phyloP scores from a whole-genome alignment of 768 basidiomycete genomes.

The Lentinula sp. region DNA sequence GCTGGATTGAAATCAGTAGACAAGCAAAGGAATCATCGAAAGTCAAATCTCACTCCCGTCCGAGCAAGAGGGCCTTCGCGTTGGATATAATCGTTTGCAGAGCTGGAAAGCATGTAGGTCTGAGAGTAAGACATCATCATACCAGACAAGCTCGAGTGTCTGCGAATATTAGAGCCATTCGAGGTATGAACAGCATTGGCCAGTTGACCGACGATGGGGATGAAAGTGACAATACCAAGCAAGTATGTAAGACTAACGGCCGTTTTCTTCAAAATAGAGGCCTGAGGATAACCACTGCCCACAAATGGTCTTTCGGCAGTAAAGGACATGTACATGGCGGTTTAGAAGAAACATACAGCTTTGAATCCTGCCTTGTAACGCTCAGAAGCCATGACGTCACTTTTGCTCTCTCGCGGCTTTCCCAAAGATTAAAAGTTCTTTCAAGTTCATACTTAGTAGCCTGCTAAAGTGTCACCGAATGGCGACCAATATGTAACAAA shows the following conservation, averaged over 20 bases:
- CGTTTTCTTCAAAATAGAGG: not conserved
- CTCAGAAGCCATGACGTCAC: no score
- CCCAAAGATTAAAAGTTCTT: no score
- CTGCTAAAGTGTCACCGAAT: no score
- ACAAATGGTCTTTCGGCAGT: not conserved
- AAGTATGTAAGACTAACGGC: not conserved
- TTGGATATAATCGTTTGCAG: not conserved
- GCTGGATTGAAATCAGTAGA: conserved; percentile 25
- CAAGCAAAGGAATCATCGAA: not conserved
- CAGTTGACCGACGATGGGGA: not conserved
- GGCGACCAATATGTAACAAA: no score
- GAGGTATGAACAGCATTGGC: not conserved
- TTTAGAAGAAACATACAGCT: no score
- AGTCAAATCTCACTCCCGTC: not conserved
- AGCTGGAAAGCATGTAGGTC: not conserved
- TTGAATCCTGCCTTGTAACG: no score
- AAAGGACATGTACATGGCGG: not conserved
- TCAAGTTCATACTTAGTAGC: no score
- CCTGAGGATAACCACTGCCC: not conserved
- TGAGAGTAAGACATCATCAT: not conserved
- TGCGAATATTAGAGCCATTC: not conserved
- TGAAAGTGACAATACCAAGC: not conserved
- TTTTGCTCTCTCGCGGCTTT: no score
- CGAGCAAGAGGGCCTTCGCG: not conserved
- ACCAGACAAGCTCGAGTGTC: not conserved